Conservation (phyloP, 495 filamentous ascomycete genomes). For the Trichoderma asperelloides region DNA sequence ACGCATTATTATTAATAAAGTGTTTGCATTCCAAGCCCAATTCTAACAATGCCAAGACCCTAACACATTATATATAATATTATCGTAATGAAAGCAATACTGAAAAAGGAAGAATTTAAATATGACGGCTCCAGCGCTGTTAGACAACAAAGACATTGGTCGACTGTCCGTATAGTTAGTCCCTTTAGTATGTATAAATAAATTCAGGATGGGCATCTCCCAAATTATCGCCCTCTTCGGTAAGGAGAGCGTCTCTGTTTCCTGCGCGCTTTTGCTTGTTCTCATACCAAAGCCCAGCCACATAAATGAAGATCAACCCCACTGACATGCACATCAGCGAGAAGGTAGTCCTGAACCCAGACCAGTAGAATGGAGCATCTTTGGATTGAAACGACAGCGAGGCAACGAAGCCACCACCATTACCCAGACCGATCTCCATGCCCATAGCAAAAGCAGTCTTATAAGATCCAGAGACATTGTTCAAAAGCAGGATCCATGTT, state of each 20-base stretch:
- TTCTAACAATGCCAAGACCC: too few species aligned
- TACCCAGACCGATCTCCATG: conserved; percentile 16
- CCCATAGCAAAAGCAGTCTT: conserved; percentile 13
- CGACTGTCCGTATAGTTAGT: not conserved
- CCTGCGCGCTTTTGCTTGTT: not conserved
- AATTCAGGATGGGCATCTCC: conserved; percentile 1
- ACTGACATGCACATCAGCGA: not conserved
- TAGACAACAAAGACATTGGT: not conserved
- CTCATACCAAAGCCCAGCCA: not conserved
- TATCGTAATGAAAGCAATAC: too few species aligned
- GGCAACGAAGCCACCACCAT: conserved; percentile 14
- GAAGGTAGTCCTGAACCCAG: not conserved
- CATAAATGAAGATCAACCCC: not conserved
- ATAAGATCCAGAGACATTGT: conserved; percentile 12
- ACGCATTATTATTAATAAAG: too few species aligned
- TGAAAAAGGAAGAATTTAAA: not conserved
- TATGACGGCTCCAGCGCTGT: not conserved
- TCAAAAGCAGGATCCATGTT: conserved; percentile 15
- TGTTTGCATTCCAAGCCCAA: too few species aligned
- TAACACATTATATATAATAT: too few species aligned
- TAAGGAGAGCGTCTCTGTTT: not conserved
- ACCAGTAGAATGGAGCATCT: not conserved
- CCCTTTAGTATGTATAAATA: not conserved
- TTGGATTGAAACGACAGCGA: not conserved
- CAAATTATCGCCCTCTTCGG: not conserved